Evolutionary conservation across 345 rosid genomes (phyloP).

Genomic region (Draba incana): DNA sequence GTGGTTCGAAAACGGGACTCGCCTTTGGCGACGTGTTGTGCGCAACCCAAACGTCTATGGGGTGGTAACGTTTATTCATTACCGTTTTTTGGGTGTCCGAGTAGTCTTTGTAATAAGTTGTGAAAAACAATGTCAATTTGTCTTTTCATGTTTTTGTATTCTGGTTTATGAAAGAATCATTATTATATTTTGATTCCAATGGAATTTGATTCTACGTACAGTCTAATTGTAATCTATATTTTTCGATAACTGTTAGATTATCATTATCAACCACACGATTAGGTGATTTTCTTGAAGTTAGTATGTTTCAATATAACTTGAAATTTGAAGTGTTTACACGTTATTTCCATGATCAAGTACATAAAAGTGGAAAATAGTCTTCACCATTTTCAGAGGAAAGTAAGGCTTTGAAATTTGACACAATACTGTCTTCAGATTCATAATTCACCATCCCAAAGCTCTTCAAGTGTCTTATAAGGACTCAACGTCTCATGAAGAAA

Average conservation of each 20-base stretch:
- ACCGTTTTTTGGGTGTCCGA: no score
- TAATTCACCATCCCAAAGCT: constrained; percentile 88
- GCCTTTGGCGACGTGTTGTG: no score
- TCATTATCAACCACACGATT: background rate
- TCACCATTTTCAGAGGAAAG: background rate
- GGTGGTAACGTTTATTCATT: no score
- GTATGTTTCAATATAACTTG: no score
- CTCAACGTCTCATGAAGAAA: constrained; percentile 62
- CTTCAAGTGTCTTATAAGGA: constrained; percentile 60
- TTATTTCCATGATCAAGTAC: background rate
- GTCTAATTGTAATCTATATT: background rate
- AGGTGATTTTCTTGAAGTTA: no score
- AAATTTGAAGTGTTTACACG: background rate
- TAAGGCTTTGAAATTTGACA: no score
- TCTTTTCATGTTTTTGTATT: background rate
- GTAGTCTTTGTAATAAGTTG: no score
- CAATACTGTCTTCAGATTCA: background rate
- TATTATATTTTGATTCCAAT: background rate
- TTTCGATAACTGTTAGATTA: background rate
- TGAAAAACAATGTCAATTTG: background rate
- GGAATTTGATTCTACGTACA: background rate
- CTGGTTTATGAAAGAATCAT: constrained; percentile 24
- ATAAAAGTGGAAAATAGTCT: background rate
- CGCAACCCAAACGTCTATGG: no score
- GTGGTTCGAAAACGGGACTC: no score